Evolutionary conservation across 345 rosid genomes (phyloP).

Genomic region (Toxicodendron radicans): DNA sequence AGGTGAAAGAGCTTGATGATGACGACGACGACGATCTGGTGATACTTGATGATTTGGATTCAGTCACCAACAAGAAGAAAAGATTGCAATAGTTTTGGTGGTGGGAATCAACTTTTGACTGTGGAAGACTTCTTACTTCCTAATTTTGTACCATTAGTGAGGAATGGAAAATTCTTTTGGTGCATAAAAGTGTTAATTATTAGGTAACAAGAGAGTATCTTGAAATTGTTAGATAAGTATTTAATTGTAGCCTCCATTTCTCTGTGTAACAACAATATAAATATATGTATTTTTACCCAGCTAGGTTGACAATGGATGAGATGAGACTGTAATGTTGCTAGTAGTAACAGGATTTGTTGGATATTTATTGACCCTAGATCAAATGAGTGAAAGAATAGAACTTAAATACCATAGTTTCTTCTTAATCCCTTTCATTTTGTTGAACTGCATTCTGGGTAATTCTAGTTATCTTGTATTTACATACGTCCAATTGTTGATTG

Average conservation of each 20-base stretch:
- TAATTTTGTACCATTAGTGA: slow-evolving; percentile 50
- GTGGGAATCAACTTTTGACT: slow-evolving; percentile 11
- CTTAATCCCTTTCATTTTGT: too few species aligned
- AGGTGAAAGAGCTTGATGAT: slow-evolving; percentile 51
- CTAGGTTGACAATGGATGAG: neutral
- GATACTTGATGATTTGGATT: slow-evolving; percentile 37
- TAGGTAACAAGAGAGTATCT: neutral
- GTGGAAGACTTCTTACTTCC: slow-evolving; percentile 30
- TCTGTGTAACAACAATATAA: slow-evolving; percentile 28
- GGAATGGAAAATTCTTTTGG: slow-evolving; percentile 51
- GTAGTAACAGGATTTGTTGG: neutral
- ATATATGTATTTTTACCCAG: neutral
- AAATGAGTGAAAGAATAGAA: neutral
- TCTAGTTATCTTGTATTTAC: too few species aligned
- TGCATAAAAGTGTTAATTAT: slow-evolving; percentile 25
- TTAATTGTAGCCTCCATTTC: slow-evolving; percentile 17
- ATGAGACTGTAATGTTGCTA: slow-evolving; percentile 4
- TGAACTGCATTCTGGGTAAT: too few species aligned
- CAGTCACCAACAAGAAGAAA: slow-evolving; percentile 45
- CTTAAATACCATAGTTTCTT: neutral
- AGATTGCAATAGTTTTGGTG: slow-evolving; percentile 37
- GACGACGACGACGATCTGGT: slow-evolving; percentile 54
- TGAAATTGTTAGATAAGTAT: slow-evolving; percentile 11
- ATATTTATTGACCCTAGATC: neutral
- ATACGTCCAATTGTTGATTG: too few species aligned